These are phyloP conservation scores for Xenoacremonium recifei DNA, from an alignment of 2,329 filamentous ascomycete species.

Conservation along the genomic window DNA sequence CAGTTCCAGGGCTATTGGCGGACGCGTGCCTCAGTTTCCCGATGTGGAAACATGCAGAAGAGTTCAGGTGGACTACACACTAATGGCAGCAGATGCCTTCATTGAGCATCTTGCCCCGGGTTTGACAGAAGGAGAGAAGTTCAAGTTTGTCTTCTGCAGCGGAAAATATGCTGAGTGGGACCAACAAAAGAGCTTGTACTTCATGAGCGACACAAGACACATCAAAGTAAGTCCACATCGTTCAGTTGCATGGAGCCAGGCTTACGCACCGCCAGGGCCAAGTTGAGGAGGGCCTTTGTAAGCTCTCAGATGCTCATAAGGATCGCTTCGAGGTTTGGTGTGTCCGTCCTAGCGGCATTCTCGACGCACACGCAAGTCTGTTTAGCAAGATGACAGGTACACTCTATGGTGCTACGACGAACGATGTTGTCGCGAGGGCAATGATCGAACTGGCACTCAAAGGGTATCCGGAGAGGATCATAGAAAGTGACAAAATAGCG, in stretches of 20 bases:
- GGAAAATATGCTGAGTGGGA: background rate
- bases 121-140: conserved; percentile 1
- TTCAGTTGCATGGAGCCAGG: background rate
- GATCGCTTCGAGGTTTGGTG: conserved; percentile 3
- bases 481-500: too few relatives aligned
- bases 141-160: conserved; percentile 5
- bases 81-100: conserved; percentile 4
- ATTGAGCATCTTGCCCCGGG: conserved; percentile 1
- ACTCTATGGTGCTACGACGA: background rate
- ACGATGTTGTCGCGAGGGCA: background rate
- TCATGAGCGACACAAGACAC: background rate
- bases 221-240: background rate
- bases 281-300: background rate
- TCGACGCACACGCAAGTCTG: background rate
- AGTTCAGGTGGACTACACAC: conserved; percentile 6
- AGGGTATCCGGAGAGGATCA: background rate
- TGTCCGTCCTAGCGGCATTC: conserved; percentile 2
- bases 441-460: background rate
- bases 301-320: conserved; percentile 2
- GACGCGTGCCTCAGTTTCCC: conserved; percentile 3
- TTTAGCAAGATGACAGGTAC: background rate
- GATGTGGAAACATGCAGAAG: conserved; percentile 2
- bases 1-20: conserved; percentile 1
- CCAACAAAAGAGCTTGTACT: background rate
- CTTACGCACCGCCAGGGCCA: background rate